These are phyloP conservation scores for Spizellomyces sp. DNA, from an alignment of 192 early-diverging fungal species.

Conservation along the genomic window DNA sequence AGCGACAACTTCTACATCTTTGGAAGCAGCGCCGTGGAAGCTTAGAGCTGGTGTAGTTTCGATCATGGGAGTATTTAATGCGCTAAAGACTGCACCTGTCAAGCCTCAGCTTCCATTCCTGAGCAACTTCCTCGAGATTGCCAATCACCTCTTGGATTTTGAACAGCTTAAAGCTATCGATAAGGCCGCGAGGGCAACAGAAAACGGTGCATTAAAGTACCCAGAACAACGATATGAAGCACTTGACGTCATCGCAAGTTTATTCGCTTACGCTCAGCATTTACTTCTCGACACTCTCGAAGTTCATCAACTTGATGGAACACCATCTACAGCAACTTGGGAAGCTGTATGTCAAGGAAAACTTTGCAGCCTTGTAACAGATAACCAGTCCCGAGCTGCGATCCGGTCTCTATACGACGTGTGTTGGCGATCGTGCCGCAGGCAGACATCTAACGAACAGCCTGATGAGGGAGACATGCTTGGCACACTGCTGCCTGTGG, in stretches of 20 bases:
- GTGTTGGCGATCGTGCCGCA: slow-evolving; percentile 1
- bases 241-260: background rate
- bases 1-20: too few relatives aligned
- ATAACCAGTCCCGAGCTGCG: background rate
- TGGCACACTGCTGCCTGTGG: background rate
- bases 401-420: background rate
- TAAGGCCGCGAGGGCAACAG: background rate
- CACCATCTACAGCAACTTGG: background rate
- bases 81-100: background rate
- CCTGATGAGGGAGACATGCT: background rate
- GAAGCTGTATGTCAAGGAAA: background rate
- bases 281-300: background rate
- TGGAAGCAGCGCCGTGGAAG: background rate
- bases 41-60: background rate
- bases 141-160: background rate
- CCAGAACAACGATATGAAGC: background rate
- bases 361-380: background rate
- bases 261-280: background rate
- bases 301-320: too few relatives aligned
- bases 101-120: background rate
- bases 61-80: background rate
- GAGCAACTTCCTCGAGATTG: background rate
- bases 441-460: background rate
- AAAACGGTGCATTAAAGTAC: background rate
- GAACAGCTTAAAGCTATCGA: background rate